phyloP scores from a whole-genome alignment of 768 basidiomycete genomes.

The Calvatia gigantea region DNA sequence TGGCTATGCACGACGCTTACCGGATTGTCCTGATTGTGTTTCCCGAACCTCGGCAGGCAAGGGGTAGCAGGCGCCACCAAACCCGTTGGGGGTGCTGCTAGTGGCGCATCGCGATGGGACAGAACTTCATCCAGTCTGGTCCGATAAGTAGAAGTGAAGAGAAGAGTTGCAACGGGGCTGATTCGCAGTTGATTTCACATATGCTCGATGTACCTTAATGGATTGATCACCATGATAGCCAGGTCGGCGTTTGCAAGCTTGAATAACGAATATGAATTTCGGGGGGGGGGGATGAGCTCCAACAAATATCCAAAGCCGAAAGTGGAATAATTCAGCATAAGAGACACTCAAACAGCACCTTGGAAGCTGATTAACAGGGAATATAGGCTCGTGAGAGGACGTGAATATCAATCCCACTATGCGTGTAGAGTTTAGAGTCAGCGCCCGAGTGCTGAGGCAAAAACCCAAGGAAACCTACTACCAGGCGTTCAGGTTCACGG shows the following conservation, averaged over 20 bases:
- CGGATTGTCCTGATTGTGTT: background rate
- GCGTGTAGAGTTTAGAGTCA: constrained; percentile 4
- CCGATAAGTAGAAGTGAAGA: too few relatives aligned
- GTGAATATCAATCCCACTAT: constrained; percentile 16
- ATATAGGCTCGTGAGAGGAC: background rate
- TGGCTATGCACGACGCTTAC: too few relatives aligned
- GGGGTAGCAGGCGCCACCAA: background rate
- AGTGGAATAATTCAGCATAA: constrained; percentile 11
- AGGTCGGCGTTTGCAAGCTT: too few relatives aligned
- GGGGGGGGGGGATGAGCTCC: background rate
- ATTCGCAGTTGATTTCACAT: background rate
- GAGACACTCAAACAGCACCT: constrained; percentile 3
- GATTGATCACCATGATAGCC: constrained; percentile 8
- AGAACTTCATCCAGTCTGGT: background rate
- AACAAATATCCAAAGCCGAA: background rate
- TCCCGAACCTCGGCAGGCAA: background rate
- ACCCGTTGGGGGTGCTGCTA: background rate
- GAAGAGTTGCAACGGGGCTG: background rate
- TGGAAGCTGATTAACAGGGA: constrained; percentile 4
- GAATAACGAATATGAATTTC: background rate
- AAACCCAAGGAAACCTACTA: constrained; percentile 29
- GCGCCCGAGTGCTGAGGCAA: constrained; percentile 5
- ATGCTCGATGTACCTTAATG: constrained; percentile 3
- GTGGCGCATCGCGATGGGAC: background rate
- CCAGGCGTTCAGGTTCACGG: constrained; percentile 34